Base-by-base conservation (phyloP, 805 yeast genomes). In the Pichia ethanolica region DNA sequence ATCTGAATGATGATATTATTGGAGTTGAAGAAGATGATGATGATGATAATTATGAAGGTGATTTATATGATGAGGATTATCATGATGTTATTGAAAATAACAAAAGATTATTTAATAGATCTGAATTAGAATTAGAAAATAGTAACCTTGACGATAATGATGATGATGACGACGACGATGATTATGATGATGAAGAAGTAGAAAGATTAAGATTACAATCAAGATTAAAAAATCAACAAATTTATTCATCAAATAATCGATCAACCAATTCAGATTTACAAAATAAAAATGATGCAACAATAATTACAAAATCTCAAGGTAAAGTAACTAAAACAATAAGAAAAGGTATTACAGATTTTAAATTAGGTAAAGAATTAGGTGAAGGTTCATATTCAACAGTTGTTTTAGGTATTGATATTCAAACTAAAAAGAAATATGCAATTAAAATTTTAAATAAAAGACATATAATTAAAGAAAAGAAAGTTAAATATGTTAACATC, bases 331-430 rank as follows among this genome's bases (percentile, higher is more conserved):
- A 70, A 61, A 70, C 74, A 48, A 80, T 72, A 42, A 76, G 64
- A 35, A 67, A 67, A 59, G 68, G 83, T 25, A 93, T 89, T 28
- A 81, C 82, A 56, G 98, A 93, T 65, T 93, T 90, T 65, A 82
- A 81, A 56, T 82, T 93, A 59, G 96, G 96, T 13, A 81, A 86
- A 36, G 82, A 83, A 30, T 73, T 93, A 14, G 99, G 99, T 2
- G 96, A 89, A 64, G 99, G 99, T 1, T 89, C 97, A 3, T 93
- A 91, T 63, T 90, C 97, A 4, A 89, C 96, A 0, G 99, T 91
- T 9, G 83, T 82, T 54, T 81, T 89, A 49, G 99, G 96, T 1
- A 72, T 83, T 1, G 99, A 91, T 61, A 61, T 75, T 13, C 78
- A 79, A 53, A 82, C 85, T 10, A 70, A 78, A 58, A 65, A 72